phyloP scores from a whole-genome alignment of 768 basidiomycete species.

The Rickenella mellea region DNA sequence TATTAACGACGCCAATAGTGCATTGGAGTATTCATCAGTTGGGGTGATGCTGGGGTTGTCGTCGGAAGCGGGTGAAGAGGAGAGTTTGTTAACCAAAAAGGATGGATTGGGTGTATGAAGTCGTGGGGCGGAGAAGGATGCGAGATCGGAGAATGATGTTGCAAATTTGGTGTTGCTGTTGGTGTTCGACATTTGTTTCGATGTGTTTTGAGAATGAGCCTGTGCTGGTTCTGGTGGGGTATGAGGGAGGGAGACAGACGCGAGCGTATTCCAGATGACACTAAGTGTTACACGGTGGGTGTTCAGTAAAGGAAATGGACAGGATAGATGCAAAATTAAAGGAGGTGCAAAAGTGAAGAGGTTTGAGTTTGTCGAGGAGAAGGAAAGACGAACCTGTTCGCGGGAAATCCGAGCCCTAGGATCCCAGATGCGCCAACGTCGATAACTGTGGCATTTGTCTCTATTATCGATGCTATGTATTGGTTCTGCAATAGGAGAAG shows the following conservation, averaged over 20 bases:
- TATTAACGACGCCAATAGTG: conserved; percentile 33
- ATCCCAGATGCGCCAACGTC: conserved; percentile 55
- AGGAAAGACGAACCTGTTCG: conserved; percentile 43
- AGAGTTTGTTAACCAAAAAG: too few relatives aligned
- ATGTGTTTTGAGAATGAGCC: conserved; percentile 41
- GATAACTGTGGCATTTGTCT: conserved; percentile 56
- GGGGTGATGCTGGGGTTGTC: conserved; percentile 25
- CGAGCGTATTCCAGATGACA: conserved; percentile 14
- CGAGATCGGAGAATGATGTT: background rate
- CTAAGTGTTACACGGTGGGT: conserved; percentile 43
- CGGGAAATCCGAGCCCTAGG: conserved; percentile 67
- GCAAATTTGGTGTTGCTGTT: too few relatives aligned
- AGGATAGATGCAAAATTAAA: too few relatives aligned
- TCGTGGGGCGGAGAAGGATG: background rate
- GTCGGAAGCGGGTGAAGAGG: too few relatives aligned
- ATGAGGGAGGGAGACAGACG: background rate
- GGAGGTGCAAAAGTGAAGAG: background rate
- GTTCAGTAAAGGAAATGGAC: conserved; percentile 31
- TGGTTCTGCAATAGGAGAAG: conserved; percentile 35
- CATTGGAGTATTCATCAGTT: conserved; percentile 33
- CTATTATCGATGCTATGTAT: conserved; percentile 55
- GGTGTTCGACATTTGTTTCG: too few relatives aligned
- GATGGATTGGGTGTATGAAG: too few relatives aligned
- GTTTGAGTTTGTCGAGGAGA: background rate
- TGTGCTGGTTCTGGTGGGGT: conserved; percentile 13